Evolutionary conservation across 2,329 filamentous ascomycete species (phyloP).

Genomic region (Neofusicoccum laricinum): DNA sequence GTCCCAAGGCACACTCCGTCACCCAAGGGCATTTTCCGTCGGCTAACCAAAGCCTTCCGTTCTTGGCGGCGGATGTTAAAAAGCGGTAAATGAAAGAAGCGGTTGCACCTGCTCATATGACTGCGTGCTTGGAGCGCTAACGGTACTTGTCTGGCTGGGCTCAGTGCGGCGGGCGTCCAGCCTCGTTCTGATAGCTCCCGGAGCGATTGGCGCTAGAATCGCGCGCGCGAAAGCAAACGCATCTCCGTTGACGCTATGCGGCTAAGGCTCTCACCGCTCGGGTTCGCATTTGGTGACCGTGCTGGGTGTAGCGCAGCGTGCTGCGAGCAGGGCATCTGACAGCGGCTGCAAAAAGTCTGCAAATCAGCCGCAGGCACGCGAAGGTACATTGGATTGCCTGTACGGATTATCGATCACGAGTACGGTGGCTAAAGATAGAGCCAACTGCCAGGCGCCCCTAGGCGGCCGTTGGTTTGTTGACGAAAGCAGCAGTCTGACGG

Average conservation of each 20-base stretch:
- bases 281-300: not conserved
- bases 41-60: slow-evolving; percentile 4
- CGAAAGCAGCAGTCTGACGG: slow-evolving; percentile 10
- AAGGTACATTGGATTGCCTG: not conserved
- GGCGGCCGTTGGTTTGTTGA: slow-evolving; percentile 8
- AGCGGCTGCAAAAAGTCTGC: slow-evolving; percentile 6
- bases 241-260: slow-evolving; percentile 7
- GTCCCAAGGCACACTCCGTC: not conserved
- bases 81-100: slow-evolving; percentile 10
- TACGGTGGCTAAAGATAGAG: slow-evolving; percentile 4
- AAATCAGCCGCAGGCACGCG: slow-evolving; percentile 14
- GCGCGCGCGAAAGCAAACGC: not conserved
- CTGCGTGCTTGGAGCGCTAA: not conserved
- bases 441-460: not conserved
- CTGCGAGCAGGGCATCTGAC: not conserved
- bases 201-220: not conserved
- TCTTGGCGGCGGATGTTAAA: slow-evolving; percentile 12
- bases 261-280: not conserved
- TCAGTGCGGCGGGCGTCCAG: not conserved
- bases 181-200: not conserved
- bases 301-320: not conserved
- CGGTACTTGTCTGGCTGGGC: slow-evolving; percentile 10
- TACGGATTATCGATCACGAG: slow-evolving; percentile 14
- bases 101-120: slow-evolving; percentile 1
- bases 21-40: slow-evolving; percentile 1